These are phyloP conservation scores for Backusella tuberculispora DNA, from an alignment of 192 early-diverging fungal species.

Conservation along the genomic window DNA sequence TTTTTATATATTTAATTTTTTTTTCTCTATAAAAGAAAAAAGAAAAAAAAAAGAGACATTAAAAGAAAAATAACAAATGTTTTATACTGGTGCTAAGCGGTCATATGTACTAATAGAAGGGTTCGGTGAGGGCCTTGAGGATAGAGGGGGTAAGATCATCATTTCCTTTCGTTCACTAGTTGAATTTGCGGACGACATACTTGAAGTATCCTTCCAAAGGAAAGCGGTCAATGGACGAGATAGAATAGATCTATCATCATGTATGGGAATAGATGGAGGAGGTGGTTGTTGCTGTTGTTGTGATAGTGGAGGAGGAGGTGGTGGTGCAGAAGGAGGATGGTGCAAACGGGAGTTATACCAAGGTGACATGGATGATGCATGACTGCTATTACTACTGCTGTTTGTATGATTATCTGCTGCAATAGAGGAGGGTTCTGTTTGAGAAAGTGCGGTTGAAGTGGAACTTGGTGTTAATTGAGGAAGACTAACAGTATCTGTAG, in stretches of 20 bases:
- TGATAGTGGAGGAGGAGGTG: background rate
- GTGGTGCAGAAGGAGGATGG: background rate
- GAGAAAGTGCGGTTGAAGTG: background rate
- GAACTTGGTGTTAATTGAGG: constrained; percentile 8
- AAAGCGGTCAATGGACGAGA: constrained; percentile 34
- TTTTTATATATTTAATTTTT: background rate
- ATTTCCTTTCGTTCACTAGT: constrained; percentile 10
- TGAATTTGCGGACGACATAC: background rate
- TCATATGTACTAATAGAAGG: constrained; percentile 23
- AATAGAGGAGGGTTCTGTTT: background rate
- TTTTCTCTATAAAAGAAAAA: background rate
- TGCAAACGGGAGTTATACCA: constrained; percentile 3
- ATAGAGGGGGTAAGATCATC: constrained; percentile 27
- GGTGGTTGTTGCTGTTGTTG: background rate
- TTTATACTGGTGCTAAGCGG: constrained; percentile 23
- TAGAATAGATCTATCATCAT: constrained; percentile 22
- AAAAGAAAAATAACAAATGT: background rate
- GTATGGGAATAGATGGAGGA: background rate
- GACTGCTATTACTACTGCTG: background rate
- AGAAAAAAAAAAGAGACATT: background rate
- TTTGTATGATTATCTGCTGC: background rate
- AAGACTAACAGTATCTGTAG: background rate
- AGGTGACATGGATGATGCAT: constrained; percentile 8
- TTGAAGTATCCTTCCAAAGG: constrained; percentile 26
- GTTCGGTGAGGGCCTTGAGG: constrained; percentile 12